A percentile compares a stretch with the other conserved stretches of the same genome.
Evolutionary conservation across 78 protist genomes (phyloP).

Genomic region (Cyanophora paradoxa): DNA sequence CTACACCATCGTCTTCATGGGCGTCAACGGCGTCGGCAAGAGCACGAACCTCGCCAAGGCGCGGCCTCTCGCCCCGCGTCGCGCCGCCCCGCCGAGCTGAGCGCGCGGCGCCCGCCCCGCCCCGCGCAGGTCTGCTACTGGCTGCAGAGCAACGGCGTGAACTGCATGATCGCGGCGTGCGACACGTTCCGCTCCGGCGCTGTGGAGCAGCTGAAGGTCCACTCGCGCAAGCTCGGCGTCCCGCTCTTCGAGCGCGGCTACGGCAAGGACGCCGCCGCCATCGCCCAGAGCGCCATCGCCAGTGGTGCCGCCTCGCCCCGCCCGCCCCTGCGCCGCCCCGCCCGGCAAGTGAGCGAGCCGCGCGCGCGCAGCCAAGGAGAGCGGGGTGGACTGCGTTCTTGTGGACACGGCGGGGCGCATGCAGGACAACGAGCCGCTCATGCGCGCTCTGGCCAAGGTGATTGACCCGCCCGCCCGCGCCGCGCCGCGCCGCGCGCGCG

Average conservation of each 20-base stretch:
- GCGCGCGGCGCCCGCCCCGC: background rate
- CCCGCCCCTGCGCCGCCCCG: too few species aligned
- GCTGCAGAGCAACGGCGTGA: conserved; percentile 32
- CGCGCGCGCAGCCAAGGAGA: too few species aligned
- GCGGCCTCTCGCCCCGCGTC: background rate
- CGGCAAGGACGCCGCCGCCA: conserved; percentile 81
- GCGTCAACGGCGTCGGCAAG: conserved; percentile 84
- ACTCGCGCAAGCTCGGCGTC: conserved; percentile 61
- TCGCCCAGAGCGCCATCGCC: conserved; percentile 82
- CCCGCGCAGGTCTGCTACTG: conserved; percentile 22
- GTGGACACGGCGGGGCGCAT: conserved; percentile 98
- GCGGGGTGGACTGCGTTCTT: conserved; percentile 73
- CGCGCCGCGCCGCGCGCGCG: too few species aligned
- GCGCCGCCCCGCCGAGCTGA: background rate
- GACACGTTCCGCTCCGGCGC: conserved; percentile 99
- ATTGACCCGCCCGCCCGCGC: too few species aligned
- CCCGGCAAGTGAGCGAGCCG: too few species aligned
- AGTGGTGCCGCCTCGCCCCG: too few species aligned
- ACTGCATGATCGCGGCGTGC: conserved; percentile 95
- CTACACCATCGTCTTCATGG: conserved; percentile 44
- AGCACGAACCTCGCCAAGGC: conserved; percentile 88
- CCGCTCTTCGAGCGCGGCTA: conserved; percentile 68
- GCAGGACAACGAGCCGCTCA: conserved; percentile 94
- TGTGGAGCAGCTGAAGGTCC: conserved; percentile 92
- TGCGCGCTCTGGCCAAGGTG: conserved; percentile 88